These are phyloP conservation scores for Plasmodium cynomolgi DNA, from an alignment of 169 alveolate genomes.

Conservation along the genomic window DNA sequence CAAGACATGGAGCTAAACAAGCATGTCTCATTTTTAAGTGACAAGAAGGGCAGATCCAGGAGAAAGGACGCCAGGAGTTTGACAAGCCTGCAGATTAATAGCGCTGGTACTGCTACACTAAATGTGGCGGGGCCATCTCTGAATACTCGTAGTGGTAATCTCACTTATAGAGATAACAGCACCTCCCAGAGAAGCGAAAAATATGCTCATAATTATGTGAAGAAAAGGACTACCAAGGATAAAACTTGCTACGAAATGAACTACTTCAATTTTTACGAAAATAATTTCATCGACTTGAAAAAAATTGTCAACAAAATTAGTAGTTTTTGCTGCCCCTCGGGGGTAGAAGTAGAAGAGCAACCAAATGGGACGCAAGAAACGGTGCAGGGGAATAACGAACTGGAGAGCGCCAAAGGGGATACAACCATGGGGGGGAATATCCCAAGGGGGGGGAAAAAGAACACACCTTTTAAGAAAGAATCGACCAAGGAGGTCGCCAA, in stretches of 20 bases:
- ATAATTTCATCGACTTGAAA: slow-evolving; percentile 63
- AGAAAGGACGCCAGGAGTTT: neutral
- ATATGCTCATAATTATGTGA: neutral
- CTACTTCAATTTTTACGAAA: slow-evolving; percentile 70
- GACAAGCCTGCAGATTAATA: neutral
- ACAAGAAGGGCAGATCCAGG: neutral
- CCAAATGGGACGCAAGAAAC: neutral
- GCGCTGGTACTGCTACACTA: neutral
- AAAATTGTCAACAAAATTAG: slow-evolving; percentile 26
- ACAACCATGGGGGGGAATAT: neutral
- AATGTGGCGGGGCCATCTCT: no score
- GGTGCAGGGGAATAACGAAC: neutral
- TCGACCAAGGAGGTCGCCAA: neutral
- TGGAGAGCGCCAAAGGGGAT: neutral
- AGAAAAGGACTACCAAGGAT: neutral
- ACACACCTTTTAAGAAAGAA: neutral
- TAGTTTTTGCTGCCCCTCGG: neutral
- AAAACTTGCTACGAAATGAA: neutral
- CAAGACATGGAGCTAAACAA: slow-evolving; percentile 24
- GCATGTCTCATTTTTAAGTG: neutral
- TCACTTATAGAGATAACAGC: neutral
- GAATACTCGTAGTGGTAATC: neutral
- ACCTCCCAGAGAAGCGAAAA: neutral
- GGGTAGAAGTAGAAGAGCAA: neutral
- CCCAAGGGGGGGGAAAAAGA: neutral